Evolutionary conservation across 306 rosid species (phyloP).

Genomic region (Medicago arabica): DNA sequence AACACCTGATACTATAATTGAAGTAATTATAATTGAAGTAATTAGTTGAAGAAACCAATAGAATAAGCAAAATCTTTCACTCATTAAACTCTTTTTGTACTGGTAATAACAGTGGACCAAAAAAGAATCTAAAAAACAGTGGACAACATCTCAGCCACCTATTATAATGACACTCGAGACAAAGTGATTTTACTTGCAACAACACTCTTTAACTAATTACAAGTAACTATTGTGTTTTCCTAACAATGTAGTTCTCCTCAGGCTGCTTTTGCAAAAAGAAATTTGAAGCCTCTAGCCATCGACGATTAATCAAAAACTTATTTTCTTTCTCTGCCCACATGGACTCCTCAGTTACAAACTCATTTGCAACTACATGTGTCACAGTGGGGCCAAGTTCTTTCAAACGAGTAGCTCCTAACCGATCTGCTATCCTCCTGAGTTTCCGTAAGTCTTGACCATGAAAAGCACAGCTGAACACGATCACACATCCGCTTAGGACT

Average conservation of each 20-base stretch:
- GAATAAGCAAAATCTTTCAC: background rate
- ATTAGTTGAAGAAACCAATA: background rate
- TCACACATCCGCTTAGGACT: constrained; percentile 64
- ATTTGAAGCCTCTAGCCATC: constrained; percentile 82
- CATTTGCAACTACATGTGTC: constrained; percentile 76
- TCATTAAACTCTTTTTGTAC: background rate
- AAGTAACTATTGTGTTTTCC: background rate
- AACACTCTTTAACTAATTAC: too few species aligned
- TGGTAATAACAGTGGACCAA: background rate
- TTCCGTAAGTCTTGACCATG: constrained; percentile 47
- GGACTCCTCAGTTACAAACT: constrained; percentile 76
- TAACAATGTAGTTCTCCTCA: constrained; percentile 59
- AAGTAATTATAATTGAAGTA: background rate
- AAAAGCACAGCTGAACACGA: constrained; percentile 65
- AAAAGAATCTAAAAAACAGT: background rate
- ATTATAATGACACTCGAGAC: too few species aligned
- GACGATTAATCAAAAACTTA: constrained; percentile 77
- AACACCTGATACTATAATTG: too few species aligned
- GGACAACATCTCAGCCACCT: too few species aligned
- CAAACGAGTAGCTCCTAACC: constrained; percentile 76
- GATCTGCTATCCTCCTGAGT: constrained; percentile 81
- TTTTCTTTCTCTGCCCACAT: constrained; percentile 74
- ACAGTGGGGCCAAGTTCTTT: constrained; percentile 61
- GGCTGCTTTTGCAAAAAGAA: constrained; percentile 73
- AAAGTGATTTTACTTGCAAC: too few species aligned